A percentile compares a stretch with the other conserved stretches of the same genome.
These are phyloP conservation scores for Dipteronia sinensis DNA, from an alignment of 345 rosid species.

Conservation along the genomic window DNA sequence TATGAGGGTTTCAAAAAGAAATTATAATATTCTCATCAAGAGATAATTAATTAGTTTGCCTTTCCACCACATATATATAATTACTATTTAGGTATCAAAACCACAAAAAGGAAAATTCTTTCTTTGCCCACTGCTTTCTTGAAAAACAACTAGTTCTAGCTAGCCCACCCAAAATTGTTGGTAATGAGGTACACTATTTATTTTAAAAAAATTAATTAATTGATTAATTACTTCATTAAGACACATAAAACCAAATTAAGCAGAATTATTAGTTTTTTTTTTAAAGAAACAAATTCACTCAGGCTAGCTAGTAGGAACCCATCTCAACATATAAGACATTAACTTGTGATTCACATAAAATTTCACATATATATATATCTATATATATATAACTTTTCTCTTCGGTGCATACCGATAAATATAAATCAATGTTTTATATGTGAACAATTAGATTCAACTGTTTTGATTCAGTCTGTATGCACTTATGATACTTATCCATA, in stretches of 20 bases:
- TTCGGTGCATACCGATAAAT: no score
- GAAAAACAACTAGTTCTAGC: conserved; percentile 39
- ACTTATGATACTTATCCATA: no score
- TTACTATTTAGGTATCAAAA: conserved; percentile 29
- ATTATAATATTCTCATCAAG: neutral
- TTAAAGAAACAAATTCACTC: neutral
- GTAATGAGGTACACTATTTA: conserved; percentile 30
- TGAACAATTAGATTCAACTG: no score
- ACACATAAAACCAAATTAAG: conserved; percentile 28
- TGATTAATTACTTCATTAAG: conserved; percentile 16
- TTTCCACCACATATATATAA: no score
- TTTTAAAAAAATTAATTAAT: neutral
- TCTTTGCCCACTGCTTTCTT: conserved; percentile 49
- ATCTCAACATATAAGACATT: neutral
- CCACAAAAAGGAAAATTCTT: conserved; percentile 51
- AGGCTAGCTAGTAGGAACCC: no score
- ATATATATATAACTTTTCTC: no score
- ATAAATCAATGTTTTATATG: no score
- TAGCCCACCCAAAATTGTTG: conserved; percentile 38
- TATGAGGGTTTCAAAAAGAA: neutral
- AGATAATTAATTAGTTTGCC: no score
- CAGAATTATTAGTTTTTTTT: neutral
- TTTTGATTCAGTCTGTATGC: no score
- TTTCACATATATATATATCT: neutral
- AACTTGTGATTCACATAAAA: neutral